Percentiles rank a stretch among this genome's conserved stretches.
Conservation (phyloP, 352 stramenopile genomes). For the Globisporangium emineosum region DNA sequence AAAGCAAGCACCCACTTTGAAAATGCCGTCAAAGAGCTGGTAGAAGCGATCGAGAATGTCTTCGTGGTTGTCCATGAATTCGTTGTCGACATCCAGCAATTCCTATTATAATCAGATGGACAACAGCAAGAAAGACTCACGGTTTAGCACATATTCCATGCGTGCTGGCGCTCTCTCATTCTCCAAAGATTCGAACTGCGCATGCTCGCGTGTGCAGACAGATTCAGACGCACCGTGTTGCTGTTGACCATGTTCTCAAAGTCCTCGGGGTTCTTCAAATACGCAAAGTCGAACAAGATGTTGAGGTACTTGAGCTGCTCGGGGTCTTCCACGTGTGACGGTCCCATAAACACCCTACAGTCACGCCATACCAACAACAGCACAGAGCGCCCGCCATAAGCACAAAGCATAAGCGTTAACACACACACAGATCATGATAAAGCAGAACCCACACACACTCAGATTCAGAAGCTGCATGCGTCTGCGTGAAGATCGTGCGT, state of each 20-base stretch:
- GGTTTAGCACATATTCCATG: not conserved
- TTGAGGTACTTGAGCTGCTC: constrained; percentile 89
- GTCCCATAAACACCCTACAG: constrained; percentile 81
- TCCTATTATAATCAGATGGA: constrained; percentile 25
- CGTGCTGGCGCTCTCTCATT: not conserved
- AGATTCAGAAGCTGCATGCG: not conserved
- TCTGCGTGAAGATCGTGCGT: not conserved
- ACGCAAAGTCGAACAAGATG: constrained; percentile 95
- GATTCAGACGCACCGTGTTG: constrained; percentile 59
- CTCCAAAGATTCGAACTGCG: not conserved
- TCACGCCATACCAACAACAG: not conserved
- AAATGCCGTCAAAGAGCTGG: constrained; percentile 87
- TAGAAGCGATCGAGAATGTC: constrained; percentile 88
- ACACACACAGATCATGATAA: not conserved
- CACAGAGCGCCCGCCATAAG: too few species aligned
- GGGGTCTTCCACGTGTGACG: constrained; percentile 84
- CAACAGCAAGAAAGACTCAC: not conserved
- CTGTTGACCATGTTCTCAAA: constrained; percentile 93
- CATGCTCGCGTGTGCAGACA: not conserved
- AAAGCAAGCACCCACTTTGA: constrained; percentile 40
- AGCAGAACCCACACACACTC: not conserved
- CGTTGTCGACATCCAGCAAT: constrained; percentile 88
- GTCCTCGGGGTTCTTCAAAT: constrained; percentile 93
- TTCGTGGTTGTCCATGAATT: constrained; percentile 90
- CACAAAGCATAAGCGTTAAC: too few species aligned